Evolutionary conservation across 2,329 filamentous ascomycete genomes (phyloP), one percentile per base, ranked within the genome.

Genomic region (Seiridium cupressi): DNA sequence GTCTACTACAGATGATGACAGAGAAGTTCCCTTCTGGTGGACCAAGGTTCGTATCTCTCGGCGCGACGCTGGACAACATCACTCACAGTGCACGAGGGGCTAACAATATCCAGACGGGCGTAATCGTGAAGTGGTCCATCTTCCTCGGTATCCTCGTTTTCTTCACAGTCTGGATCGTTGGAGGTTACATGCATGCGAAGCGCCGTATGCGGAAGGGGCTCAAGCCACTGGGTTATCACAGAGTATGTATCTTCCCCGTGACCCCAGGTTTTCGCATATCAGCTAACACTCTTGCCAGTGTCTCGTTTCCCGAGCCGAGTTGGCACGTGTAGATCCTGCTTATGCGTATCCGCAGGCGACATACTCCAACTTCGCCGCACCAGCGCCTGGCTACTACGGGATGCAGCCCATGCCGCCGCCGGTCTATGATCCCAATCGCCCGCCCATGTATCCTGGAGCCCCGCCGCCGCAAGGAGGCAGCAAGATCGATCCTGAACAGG

Each of bases 121-220:
- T 82, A 59, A 87, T 88, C 60, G 78, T 92, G 68, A 90, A 91
- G 74, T 94, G 90, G 85, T 80, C 83, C 51, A 76, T 94, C 61
- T 85, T 93, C 69, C 82, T 84, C 62, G 76, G 79, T 63, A 71
- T 94, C 64, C 78, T 91, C 66, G 61, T 81, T 59, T 59, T 86
- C 61, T 74, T 91, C 68, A 72, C 85, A 57, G 67, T 80, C 47
- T 92, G 87, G 79, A 79, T 93, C 68, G 65, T 91, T 58, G 79
- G 85, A 61, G 90, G 89, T 62, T 89, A 90, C 72, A 75, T 84
- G 51, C 91, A 94, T 74, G 91, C 90, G 51, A 85, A 85, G 71
- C 76, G 76, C 51, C 82, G 91, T 51, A 79, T 93, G 64, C 80
- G 78, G 62, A 88, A 87, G 72, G 90, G 90, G 1, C 77, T 87